Percentiles rank a stretch among this genome's conserved stretches.
Evolutionary conservation across 768 basidiomycete species (phyloP).

Genomic region (Rhizopogon roseolus): DNA sequence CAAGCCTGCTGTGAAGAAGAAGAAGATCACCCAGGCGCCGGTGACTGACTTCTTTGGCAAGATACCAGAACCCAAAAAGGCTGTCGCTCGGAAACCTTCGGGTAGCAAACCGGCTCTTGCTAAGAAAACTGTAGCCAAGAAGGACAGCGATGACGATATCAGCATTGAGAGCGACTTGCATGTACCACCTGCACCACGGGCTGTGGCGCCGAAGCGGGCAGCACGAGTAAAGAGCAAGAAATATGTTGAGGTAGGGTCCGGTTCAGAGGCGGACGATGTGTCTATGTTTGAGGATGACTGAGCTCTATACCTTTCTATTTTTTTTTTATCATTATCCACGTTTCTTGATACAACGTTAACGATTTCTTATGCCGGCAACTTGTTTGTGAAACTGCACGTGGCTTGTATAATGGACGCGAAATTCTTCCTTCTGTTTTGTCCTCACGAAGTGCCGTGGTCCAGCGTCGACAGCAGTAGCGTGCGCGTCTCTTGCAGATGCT

Average conservation of each 20-base stretch:
- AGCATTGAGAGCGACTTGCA: conserved; percentile 36
- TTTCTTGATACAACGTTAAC: background rate
- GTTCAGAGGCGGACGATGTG: conserved; percentile 39
- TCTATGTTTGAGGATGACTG: conserved; percentile 46
- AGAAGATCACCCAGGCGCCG: conserved; percentile 33
- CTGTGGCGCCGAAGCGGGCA: conserved; percentile 41
- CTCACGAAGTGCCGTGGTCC: background rate
- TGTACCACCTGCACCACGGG: conserved; percentile 37
- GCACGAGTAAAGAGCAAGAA: conserved; percentile 48
- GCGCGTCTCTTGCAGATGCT: background rate
- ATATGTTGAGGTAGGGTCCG: conserved; percentile 57
- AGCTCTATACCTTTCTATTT: background rate
- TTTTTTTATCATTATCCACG: background rate
- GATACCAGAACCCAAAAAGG: conserved; percentile 34
- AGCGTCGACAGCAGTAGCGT: background rate
- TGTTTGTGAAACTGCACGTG: background rate
- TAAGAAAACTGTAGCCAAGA: conserved; percentile 45
- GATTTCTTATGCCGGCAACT: background rate
- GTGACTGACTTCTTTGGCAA: conserved; percentile 64
- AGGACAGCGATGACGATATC: conserved; percentile 42
- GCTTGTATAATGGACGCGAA: background rate
- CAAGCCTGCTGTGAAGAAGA: conserved; percentile 54
- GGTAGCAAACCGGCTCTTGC: conserved; percentile 53
- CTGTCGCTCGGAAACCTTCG: conserved; percentile 46
- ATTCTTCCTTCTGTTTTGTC: background rate